Base-by-base conservation (phyloP, 2,329 filamentous ascomycete species). In the Macrophomina tecta region DNA sequence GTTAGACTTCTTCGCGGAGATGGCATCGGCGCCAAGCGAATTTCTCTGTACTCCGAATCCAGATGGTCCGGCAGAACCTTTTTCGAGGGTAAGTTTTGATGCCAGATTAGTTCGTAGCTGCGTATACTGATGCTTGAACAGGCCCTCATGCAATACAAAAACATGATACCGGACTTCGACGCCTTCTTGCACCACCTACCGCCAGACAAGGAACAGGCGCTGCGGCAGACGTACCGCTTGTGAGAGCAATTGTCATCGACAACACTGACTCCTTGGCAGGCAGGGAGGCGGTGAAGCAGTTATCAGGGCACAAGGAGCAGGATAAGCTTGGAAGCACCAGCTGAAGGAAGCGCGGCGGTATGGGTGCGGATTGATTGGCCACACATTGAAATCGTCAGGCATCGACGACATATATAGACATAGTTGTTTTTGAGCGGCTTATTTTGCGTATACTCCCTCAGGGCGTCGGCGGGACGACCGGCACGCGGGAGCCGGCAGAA, bases 1-100 rank as follows among this genome's bases (percentile, higher is more conserved):
- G 48, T 84, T 90, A 42, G 87, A 91, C 66, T 96, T 95, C 80
- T 97, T 99, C 77, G 86, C 84, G 62, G 86, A 92, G 67, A 96
- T 98, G 81, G 91, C 94, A 16, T 85, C 87, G 68, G 97, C 85
- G 68, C 83, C 85, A 16, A 79, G 77, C 66, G 82, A 93, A 77
- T 78, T 81, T 48, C 73, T 82, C 18, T 87, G 87, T 67, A 79
- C 83, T 38, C 86, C 89, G 69, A 83, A 85, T 68, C 81, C 87
- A 65, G 84, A 84, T 67, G 88, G 83, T 67, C 86, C 87, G 64
- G 87, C 90, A 67, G 85, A 88, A 64, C 87, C 89, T 46, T 96
- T 97, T 79, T 89, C 92, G 75, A 88, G 90, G 79, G 92, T 94
- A 78, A 82, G 87, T 78, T 14, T 46, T 5, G 23, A 23, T 16